phyloP scores from a whole-genome alignment of 345 rosid genomes.

The Streptanthus diversifolius region DNA sequence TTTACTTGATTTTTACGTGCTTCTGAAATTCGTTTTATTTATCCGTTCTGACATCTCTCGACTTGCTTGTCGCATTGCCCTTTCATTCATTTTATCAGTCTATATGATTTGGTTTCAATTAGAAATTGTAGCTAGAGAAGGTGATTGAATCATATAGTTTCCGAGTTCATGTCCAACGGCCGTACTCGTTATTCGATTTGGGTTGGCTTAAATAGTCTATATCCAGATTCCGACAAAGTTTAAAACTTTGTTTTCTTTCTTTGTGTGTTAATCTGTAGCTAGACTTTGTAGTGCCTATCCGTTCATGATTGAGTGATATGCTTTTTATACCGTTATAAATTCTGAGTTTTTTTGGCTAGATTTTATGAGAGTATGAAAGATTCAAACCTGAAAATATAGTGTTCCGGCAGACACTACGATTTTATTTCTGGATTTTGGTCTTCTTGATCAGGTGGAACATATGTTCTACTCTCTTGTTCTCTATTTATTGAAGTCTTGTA shows the following conservation, averaged over 20 bases:
- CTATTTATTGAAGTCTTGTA: not conserved
- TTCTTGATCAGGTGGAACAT: not conserved
- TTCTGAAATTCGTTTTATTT: not conserved
- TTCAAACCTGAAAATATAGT: not conserved
- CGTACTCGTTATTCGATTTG: not conserved
- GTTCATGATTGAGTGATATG: constrained; percentile 1
- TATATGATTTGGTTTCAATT: not conserved
- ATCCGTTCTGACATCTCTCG: not conserved
- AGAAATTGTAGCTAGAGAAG: not conserved
- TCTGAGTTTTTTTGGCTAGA: not conserved
- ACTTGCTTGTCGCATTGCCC: not conserved
- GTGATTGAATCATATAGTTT: not conserved
- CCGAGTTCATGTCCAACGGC: no score
- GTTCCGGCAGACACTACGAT: not conserved
- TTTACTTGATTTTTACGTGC: not conserved
- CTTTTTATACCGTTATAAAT: not conserved
- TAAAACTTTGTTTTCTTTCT: not conserved
- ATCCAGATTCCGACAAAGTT: not conserved
- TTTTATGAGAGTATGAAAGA: not conserved
- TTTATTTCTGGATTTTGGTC: not conserved
- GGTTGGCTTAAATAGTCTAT: not conserved
- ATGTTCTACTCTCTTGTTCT: not conserved
- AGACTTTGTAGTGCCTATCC: not conserved
- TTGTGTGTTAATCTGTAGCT: not conserved
- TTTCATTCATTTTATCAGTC: not conserved